Evolutionary conservation across 2,329 filamentous ascomycete genomes (phyloP).

Genomic region (Talaromyces marneffei): DNA sequence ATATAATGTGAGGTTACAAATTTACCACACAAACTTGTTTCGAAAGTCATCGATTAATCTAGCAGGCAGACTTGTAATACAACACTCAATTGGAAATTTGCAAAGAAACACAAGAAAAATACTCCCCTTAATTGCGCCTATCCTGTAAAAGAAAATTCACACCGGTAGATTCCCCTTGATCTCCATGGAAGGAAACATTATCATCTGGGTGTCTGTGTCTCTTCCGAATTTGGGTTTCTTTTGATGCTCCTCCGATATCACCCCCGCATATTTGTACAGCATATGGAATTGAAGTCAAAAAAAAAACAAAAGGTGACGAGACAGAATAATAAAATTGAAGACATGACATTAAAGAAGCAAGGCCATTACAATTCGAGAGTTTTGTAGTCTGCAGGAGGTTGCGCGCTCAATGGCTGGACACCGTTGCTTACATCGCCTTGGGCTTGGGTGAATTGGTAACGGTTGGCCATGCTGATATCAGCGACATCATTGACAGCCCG

Average conservation of each 20-base stretch:
- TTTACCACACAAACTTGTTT: background rate
- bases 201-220: background rate
- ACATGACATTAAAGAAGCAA: background rate
- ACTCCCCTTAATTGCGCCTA: conserved; percentile 13
- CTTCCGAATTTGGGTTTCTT: background rate
- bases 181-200: background rate
- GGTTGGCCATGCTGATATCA: conserved; percentile 33
- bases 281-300: background rate
- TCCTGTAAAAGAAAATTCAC: conserved; percentile 6
- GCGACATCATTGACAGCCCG: conserved; percentile 31
- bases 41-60: conserved; percentile 2
- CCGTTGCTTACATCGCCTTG: conserved; percentile 26
- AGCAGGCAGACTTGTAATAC: conserved; percentile 7
- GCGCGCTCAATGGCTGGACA: conserved; percentile 37
- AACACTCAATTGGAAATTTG: background rate
- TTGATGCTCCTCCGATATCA: conserved; percentile 3
- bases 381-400: conserved; percentile 38
- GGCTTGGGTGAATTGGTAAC: conserved; percentile 37
- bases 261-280: conserved; percentile 8
- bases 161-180: background rate
- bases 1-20: background rate
- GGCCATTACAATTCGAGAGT: conserved; percentile 35
- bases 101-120: background rate
- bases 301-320: background rate
- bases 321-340: background rate